phyloP scores from a whole-genome alignment of 73 alveolate genomes.

The Symbiodinium natans region DNA sequence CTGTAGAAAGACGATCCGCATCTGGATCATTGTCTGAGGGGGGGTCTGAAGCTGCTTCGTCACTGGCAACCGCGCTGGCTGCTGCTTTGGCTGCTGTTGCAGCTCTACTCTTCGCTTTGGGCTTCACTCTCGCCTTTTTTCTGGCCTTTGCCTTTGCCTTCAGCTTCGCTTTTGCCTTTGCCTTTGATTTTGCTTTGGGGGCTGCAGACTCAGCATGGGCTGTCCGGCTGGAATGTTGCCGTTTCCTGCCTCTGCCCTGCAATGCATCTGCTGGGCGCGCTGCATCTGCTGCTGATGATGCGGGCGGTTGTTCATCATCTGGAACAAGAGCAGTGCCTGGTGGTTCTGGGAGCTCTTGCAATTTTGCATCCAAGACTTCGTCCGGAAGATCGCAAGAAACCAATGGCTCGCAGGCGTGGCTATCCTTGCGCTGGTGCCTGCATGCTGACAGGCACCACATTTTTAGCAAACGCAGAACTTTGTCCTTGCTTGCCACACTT shows the following conservation, averaged over 20 bases:
- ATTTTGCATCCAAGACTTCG: not conserved
- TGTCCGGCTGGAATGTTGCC: not conserved
- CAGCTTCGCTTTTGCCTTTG: not conserved
- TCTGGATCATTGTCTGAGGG: too few relatives aligned
- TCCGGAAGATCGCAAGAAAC: not conserved
- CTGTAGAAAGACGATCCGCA: too few relatives aligned
- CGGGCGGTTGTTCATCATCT: not conserved
- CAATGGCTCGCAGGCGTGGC: not conserved
- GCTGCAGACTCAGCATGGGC: not conserved
- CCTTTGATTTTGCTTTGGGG: constrained; percentile 4
- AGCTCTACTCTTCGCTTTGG: too few relatives aligned
- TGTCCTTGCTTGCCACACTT: not conserved
- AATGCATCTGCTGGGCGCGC: not conserved
- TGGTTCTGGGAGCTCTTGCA: not conserved
- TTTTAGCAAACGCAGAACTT: not conserved
- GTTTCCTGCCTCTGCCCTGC: not conserved
- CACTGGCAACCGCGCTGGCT: too few relatives aligned
- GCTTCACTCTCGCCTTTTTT: too few relatives aligned
- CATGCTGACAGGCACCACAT: constrained; percentile 1
- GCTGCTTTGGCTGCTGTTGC: too few relatives aligned
- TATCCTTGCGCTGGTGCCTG: not conserved
- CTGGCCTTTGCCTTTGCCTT: not conserved
- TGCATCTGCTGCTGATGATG: not conserved
- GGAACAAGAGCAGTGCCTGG: not conserved
- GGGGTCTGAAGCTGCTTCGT: too few relatives aligned